Evolutionary conservation across 2,329 filamentous ascomycete species (phyloP).

Genomic region (Ophiostoma sp.): DNA sequence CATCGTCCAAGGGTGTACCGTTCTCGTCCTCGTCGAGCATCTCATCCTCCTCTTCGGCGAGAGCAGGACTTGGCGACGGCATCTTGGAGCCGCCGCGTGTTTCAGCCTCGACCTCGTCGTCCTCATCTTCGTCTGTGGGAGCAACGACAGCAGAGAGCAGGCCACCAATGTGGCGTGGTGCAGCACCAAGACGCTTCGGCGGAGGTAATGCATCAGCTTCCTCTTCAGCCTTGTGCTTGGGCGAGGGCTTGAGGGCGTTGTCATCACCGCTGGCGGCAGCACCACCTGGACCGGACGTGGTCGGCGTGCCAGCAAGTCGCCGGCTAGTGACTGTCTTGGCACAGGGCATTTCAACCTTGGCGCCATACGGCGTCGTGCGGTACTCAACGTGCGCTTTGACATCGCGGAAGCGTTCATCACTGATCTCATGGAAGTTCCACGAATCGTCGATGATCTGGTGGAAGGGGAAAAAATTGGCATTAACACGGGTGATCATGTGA

Average conservation of each 20-base stretch:
- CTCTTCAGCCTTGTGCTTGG: constrained; percentile 55
- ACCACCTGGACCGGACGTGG: neutral
- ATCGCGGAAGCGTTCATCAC: constrained; percentile 28
- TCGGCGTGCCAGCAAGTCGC: constrained; percentile 1
- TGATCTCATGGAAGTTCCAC: constrained; percentile 30
- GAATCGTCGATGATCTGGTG: constrained; percentile 29
- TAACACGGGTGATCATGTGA: constrained; percentile 30
- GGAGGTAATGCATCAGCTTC: constrained; percentile 52
- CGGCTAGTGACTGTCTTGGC: constrained; percentile 32
- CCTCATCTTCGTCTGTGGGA: constrained; percentile 32
- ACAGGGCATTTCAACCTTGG: constrained; percentile 38
- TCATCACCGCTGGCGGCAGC: neutral
- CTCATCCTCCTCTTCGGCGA: constrained; percentile 27
- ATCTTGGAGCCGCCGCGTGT: constrained; percentile 22
- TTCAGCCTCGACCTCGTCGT: constrained; percentile 28
- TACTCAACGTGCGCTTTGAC: constrained; percentile 31
- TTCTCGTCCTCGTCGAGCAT: constrained; percentile 24
- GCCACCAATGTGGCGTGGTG: constrained; percentile 45
- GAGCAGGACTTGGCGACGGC: constrained; percentile 18
- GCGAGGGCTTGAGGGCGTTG: constrained; percentile 19
- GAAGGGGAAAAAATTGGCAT: constrained; percentile 28
- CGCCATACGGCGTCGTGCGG: constrained; percentile 33
- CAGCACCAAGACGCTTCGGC: constrained; percentile 46
- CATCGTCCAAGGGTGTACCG: constrained; percentile 24
- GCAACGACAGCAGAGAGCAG: constrained; percentile 39